Percentiles rank a stretch among this genome's conserved stretches.
Conservation (phyloP, 768 basidiomycete genomes). For the Trametes gibbosa region DNA sequence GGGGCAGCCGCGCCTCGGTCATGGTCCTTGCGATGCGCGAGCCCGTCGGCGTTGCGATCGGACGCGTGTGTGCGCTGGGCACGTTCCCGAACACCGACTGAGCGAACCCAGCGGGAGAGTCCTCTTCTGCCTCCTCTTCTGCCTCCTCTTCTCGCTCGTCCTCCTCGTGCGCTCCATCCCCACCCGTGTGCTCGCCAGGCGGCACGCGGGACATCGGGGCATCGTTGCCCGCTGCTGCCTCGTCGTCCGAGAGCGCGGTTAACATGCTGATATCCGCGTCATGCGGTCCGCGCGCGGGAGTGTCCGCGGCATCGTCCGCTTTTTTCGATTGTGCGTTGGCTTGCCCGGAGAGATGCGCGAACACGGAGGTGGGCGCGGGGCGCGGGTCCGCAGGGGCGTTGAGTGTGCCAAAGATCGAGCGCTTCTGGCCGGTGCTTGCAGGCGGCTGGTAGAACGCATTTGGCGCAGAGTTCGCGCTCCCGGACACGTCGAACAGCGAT, state of each 20-base stretch:
- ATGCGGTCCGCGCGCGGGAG: slow-evolving; percentile 6
- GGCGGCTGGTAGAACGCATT: slow-evolving; percentile 72
- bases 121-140: slow-evolving; percentile 20
- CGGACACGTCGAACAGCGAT: slow-evolving; percentile 40
- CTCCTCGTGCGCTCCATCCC: no score
- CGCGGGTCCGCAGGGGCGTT: slow-evolving; percentile 1
- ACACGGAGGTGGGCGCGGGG: slow-evolving; percentile 7
- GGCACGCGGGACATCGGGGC: slow-evolving; percentile 2
- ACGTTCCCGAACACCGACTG: slow-evolving; percentile 30
- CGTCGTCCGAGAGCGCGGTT: slow-evolving; percentile 13
- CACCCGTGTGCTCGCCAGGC: slow-evolving; percentile 22
- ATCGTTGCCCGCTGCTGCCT: not conserved
- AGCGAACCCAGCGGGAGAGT: slow-evolving; percentile 24
- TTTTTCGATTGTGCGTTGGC: not conserved
- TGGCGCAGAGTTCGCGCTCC: slow-evolving; percentile 48
- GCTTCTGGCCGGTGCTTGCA: slow-evolving; percentile 20
- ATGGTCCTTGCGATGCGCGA: slow-evolving; percentile 17
- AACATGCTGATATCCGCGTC: slow-evolving; percentile 19
- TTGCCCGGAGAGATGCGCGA: not conserved
- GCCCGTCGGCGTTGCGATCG: slow-evolving; percentile 18
- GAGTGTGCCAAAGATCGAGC: slow-evolving; percentile 11
- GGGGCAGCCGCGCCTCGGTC: slow-evolving; percentile 34
- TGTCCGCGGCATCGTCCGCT: not conserved
- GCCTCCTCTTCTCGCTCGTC: not conserved
- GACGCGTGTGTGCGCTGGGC: not conserved